Conservation (phyloP, 208 protist species). For the Leishmania amazonensis region DNA sequence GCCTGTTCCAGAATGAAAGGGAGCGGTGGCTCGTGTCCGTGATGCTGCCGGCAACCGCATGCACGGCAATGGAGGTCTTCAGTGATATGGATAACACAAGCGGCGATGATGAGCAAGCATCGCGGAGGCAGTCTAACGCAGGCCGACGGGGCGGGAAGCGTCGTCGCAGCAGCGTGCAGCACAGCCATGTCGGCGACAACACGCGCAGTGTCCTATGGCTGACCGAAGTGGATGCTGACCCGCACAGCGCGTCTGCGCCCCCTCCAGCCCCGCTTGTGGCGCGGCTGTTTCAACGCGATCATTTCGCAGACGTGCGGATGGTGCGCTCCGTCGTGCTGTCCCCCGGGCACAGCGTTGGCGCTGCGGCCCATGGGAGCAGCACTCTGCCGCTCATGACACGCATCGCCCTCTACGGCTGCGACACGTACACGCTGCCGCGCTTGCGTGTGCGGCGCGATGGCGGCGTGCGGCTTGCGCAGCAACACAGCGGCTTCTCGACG, state of each 20-base stretch:
- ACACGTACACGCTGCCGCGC: slow-evolving; percentile 2
- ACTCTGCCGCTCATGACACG: slow-evolving; percentile 17
- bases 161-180: not conserved
- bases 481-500: not conserved
- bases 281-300: slow-evolving; percentile 17
- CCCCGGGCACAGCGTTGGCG: not conserved
- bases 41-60: slow-evolving; percentile 12
- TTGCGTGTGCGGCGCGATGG: slow-evolving; percentile 29
- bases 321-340: no score
- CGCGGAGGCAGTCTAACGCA: not conserved
- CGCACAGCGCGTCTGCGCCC: not conserved
- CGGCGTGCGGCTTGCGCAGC: slow-evolving; percentile 6
- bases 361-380: no score
- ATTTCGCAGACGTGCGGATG: slow-evolving; percentile 1
- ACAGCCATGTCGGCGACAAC: not conserved
- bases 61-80: not conserved
- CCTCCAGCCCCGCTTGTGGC: slow-evolving; percentile 2
- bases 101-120: not conserved
- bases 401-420: slow-evolving; percentile 25
- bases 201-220: slow-evolving; percentile 7
- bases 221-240: not conserved
- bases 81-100: no score
- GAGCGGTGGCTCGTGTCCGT: slow-evolving; percentile 30
- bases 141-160: not conserved
- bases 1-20: slow-evolving; percentile 11